phyloP scores from a whole-genome alignment of 176 grass and related monocot genomes.

The Puccinellia tenuiflora region DNA sequence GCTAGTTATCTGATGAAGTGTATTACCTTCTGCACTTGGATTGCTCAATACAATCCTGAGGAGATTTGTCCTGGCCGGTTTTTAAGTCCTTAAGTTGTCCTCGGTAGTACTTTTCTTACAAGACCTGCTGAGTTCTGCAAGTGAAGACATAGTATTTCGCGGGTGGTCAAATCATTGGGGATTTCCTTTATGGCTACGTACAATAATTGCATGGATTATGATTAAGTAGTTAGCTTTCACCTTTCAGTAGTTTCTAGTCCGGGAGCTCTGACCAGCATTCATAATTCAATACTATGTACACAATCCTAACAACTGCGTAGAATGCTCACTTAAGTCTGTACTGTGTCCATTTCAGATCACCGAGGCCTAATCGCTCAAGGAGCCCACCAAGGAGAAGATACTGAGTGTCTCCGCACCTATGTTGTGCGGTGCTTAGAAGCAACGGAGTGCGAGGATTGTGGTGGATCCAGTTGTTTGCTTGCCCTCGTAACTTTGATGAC shows the following conservation, averaged over 20 bases:
- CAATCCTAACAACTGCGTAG: neutral
- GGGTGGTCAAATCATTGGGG: neutral
- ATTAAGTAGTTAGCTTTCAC: neutral
- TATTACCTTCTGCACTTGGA: neutral
- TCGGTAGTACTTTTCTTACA: neutral
- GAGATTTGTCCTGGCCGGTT: neutral
- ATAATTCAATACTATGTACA: neutral
- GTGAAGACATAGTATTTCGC: neutral
- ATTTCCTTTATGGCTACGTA: neutral
- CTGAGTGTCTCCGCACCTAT: slow-evolving; percentile 31
- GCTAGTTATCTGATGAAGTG: neutral
- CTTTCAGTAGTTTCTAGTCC: neutral
- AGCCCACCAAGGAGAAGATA: slow-evolving; percentile 56
- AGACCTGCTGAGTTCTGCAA: neutral
- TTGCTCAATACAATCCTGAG: neutral
- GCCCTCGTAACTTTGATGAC: slow-evolving; percentile 5
- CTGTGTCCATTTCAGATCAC: slow-evolving; percentile 36
- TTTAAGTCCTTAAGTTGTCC: neutral
- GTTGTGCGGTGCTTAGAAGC: neutral
- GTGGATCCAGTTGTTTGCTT: slow-evolving; percentile 22
- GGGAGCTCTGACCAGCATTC: neutral
- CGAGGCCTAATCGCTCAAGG: slow-evolving; percentile 48
- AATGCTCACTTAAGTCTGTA: neutral
- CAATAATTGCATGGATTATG: neutral
- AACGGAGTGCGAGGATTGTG: neutral